Evolutionary conservation across 371 early-diverging fungal genomes (phyloP).

Genomic region (Umbelopsis sp.): DNA sequence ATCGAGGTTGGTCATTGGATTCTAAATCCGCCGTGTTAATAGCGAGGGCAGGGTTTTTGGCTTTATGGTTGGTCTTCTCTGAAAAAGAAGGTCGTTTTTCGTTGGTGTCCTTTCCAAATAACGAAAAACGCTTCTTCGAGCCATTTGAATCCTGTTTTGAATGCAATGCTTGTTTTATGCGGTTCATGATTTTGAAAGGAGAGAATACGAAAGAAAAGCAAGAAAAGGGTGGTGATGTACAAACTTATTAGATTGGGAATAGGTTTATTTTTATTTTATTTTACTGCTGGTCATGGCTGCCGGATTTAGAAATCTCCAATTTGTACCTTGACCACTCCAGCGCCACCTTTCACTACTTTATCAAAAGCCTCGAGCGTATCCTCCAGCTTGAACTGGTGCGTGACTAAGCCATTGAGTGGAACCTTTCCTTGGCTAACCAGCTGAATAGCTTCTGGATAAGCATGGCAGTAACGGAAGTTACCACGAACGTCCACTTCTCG

Average conservation of each 20-base stretch:
- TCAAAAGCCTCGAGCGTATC: constrained; percentile 26
- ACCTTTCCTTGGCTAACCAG: constrained; percentile 21
- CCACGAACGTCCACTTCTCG: constrained; percentile 22
- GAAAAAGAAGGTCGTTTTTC: constrained; percentile 3
- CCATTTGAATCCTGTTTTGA: not conserved
- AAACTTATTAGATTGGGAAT: not conserved
- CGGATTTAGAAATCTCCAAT: constrained; percentile 28
- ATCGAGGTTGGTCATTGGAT: not conserved
- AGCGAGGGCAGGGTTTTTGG: not conserved
- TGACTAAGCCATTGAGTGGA: constrained; percentile 23
- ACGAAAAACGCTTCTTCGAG: not conserved
- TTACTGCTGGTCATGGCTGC: not conserved
- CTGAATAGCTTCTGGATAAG: constrained; percentile 27
- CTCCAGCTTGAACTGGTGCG: constrained; percentile 27
- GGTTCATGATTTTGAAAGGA: not conserved
- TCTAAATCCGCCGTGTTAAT: not conserved
- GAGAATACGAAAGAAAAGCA: not conserved
- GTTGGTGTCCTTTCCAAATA: not conserved
- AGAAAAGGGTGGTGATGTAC: constrained; percentile 4
- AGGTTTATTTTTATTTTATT: not conserved
- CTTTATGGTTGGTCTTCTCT: not conserved
- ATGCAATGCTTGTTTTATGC: constrained; percentile 3
- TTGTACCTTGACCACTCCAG: constrained; percentile 27
- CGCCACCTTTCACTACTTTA: constrained; percentile 19
- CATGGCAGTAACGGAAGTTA: constrained; percentile 23